Conservation (phyloP, 257 asterid species). For the Ajuga chamaepitys region DNA sequence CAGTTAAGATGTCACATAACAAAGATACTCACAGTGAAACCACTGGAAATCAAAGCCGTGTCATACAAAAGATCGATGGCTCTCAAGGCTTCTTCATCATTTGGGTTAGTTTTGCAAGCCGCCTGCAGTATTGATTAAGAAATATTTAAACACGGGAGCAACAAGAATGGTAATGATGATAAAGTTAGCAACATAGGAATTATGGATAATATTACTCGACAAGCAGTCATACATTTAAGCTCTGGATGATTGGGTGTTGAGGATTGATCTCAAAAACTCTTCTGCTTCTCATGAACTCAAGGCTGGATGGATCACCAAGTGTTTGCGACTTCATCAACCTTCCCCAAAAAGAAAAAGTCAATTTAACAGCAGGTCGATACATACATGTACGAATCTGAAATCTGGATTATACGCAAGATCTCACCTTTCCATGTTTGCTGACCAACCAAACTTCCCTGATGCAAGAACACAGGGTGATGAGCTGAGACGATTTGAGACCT, state of each 20-base stretch:
- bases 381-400: neutral
- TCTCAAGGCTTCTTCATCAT: conserved; percentile 89
- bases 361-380: neutral
- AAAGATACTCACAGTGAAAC: conserved; percentile 69
- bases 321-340: conserved; percentile 97
- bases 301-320: conserved; percentile 61
- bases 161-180: neutral
- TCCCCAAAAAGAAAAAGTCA: neutral
- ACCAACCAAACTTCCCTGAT: conserved; percentile 97
- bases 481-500: conserved; percentile 85
- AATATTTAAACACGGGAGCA: neutral
- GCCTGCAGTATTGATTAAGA: conserved; percentile 38
- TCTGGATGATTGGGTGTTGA: conserved; percentile 75
- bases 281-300: conserved; percentile 85
- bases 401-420: neutral
- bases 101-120: conserved; percentile 64
- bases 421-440: conserved; percentile 99
- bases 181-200: neutral
- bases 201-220: neutral
- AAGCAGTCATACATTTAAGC: conserved; percentile 48
- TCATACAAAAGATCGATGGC: conserved; percentile 88
- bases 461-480: conserved; percentile 97
- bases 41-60: conserved; percentile 87
- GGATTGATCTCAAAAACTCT: conserved; percentile 96
- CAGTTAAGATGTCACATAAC: too few relatives aligned